Evolutionary conservation across 768 basidiomycete genomes (phyloP), one percentile per base, ranked within the genome.

Genomic region (Suillus paluster): DNA sequence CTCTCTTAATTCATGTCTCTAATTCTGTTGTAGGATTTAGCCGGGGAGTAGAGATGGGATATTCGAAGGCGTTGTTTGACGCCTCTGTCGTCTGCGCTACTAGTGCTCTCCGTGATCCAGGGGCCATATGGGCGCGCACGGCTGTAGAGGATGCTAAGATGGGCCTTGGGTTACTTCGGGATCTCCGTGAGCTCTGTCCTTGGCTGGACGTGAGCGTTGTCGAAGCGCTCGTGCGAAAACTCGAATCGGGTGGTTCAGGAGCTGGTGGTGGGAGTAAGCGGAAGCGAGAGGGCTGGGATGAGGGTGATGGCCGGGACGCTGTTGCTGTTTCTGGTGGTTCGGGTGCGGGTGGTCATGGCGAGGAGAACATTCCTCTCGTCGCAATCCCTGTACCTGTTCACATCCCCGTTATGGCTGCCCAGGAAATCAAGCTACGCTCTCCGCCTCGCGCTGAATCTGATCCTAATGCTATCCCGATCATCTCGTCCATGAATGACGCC

Each of bases 51-150:
- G 53, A 54, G 11, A 38, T 17, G 36, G 53, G 53, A n/a, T 54
- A 54, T 23, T 54, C 34, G 17, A 82, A 87, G 63, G 77, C 85
- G 15, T 72, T 93, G 21, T 85, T 89, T 67, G 88, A 90, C 64
- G 86, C 92, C 0, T 82, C 84, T 5, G 82, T 90, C 21, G 78
- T 86, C 15, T 88, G 86, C 64, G 87, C 87, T 9, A 84, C 88
- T 68, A 82, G 85, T 9, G 84, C 83, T 59, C 79, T 90, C 57
- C 80, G 80, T 68, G 81, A 85, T 58, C 84, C 85, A 0, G 69
- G 64, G 25, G 78, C 77, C 33, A 75, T 86, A 39, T 81, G 82
- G 67, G 82, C 83, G 0, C 69, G 71, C 9, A 79, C 79, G 9
- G 86, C 85, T 50, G 68, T 81, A 59, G 80, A 83, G 57, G 81